These are phyloP conservation scores for Fraxinus dipetala DNA, from an alignment of 305 asterid genomes.

Conservation along the genomic window DNA sequence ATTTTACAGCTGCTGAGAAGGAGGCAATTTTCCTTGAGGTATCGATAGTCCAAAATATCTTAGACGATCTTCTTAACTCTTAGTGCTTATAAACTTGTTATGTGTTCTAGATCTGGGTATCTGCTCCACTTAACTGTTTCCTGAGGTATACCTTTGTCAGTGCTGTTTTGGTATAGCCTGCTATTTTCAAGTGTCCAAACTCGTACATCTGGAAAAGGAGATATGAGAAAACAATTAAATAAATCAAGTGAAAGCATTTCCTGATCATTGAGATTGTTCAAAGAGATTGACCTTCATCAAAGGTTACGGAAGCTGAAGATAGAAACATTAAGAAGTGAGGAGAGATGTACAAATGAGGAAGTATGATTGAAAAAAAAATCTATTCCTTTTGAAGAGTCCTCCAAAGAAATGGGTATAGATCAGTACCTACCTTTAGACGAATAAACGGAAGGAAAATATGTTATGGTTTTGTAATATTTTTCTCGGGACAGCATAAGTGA, in stretches of 20 bases:
- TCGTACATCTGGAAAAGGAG: background rate
- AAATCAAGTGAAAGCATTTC: background rate
- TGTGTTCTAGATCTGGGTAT: slow-evolving; percentile 13
- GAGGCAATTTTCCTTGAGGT: slow-evolving; percentile 81
- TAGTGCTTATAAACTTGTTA: slow-evolving; percentile 12
- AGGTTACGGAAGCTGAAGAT: background rate
- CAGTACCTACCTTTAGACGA: background rate
- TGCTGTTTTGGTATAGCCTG: slow-evolving; percentile 1
- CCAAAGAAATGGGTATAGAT: background rate
- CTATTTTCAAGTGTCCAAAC: background rate
- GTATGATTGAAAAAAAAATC: background rate
- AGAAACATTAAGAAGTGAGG: background rate
- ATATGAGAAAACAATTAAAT: background rate
- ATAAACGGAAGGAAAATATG: background rate
- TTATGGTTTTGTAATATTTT: background rate
- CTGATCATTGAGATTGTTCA: background rate
- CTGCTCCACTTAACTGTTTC: background rate
- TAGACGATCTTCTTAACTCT: slow-evolving; percentile 10
- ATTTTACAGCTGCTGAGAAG: slow-evolving; percentile 68
- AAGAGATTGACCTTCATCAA: background rate
- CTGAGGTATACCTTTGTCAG: background rate
- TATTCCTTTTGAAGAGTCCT: background rate
- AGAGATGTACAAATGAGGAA: background rate
- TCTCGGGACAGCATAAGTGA: background rate
- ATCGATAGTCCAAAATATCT: slow-evolving; percentile 13